Conservation (phyloP, 169 alveolate genomes). For the Eimeria maxima region DNA sequence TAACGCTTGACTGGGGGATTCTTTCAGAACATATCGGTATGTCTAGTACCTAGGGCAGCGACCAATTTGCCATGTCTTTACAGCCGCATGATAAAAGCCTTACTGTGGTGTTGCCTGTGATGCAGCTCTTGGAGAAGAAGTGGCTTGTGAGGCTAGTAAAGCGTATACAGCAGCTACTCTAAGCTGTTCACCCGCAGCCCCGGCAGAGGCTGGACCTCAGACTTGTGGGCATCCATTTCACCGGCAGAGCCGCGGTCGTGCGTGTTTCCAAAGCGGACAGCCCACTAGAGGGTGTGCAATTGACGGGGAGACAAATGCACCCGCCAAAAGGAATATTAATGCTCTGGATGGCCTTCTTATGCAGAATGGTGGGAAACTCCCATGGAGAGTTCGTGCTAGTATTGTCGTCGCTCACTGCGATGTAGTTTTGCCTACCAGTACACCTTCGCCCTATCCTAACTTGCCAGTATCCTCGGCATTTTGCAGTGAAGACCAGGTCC, state of each 20-base stretch:
- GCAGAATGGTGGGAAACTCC: constrained; percentile 28
- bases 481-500: not conserved
- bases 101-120: not conserved
- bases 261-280: not conserved
- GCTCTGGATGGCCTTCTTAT: constrained; percentile 7
- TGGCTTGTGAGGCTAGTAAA: not conserved
- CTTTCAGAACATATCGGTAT: constrained; percentile 39
- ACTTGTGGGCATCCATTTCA: not conserved
- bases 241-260: not conserved
- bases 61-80: not conserved
- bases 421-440: constrained; percentile 30
- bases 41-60: not conserved
- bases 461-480: not conserved
- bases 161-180: not conserved
- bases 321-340: not conserved
- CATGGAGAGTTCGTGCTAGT: constrained; percentile 58
- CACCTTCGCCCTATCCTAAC: constrained; percentile 45
- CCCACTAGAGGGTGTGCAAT: not conserved
- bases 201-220: not conserved
- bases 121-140: not conserved
- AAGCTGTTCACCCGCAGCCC: not conserved
- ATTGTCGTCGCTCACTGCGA: constrained; percentile 32
- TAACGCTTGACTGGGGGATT: constrained; percentile 52
- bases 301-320: not conserved
- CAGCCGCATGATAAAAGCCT: no score